Evolutionary conservation across 108 stramenopile genomes (phyloP).

Genomic region (Epithemia pelagica): DNA sequence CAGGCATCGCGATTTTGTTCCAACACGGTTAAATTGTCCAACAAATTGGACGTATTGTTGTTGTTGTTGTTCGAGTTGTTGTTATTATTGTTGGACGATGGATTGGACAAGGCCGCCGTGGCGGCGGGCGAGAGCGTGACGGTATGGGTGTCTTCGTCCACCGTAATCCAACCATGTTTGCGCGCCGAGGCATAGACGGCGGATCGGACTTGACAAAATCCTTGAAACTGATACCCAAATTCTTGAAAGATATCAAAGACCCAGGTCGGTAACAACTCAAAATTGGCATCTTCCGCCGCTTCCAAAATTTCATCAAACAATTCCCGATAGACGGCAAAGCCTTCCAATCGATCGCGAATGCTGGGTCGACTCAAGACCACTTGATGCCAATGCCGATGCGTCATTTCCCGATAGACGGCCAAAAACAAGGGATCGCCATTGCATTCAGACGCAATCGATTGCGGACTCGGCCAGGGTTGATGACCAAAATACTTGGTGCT

Average conservation of each 20-base stretch:
- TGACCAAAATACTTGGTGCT: conserved; percentile 76
- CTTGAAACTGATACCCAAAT: conserved; percentile 98
- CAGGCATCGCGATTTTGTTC: conserved; percentile 75
- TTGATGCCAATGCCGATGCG: conserved; percentile 78
- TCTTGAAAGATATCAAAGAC: conserved; percentile 98
- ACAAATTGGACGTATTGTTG: conserved; percentile 26
- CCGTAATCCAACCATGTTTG: conserved; percentile 35
- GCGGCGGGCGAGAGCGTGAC: background rate
- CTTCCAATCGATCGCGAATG: conserved; percentile 80
- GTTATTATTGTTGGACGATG: conserved; percentile 1
- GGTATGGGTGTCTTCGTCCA: conserved; percentile 2
- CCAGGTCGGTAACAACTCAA: conserved; percentile 91
- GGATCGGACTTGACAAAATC: conserved; percentile 93
- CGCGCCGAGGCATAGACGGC: conserved; percentile 54
- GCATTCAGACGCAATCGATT: conserved; percentile 75
- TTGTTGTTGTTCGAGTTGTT: background rate
- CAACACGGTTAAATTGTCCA: conserved; percentile 56
- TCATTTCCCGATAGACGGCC: conserved; percentile 78
- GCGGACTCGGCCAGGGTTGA: conserved; percentile 77
- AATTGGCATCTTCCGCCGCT: conserved; percentile 42
- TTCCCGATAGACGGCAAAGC: conserved; percentile 81
- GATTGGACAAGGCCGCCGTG: conserved; percentile 15
- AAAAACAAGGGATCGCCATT: conserved; percentile 80
- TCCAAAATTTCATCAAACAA: conserved; percentile 78
- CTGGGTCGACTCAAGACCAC: conserved; percentile 51